Evolutionary conservation across 2,329 filamentous ascomycete species (phyloP), one percentile per base, ranked within the genome.

Genomic region (Fusarium foetens): DNA sequence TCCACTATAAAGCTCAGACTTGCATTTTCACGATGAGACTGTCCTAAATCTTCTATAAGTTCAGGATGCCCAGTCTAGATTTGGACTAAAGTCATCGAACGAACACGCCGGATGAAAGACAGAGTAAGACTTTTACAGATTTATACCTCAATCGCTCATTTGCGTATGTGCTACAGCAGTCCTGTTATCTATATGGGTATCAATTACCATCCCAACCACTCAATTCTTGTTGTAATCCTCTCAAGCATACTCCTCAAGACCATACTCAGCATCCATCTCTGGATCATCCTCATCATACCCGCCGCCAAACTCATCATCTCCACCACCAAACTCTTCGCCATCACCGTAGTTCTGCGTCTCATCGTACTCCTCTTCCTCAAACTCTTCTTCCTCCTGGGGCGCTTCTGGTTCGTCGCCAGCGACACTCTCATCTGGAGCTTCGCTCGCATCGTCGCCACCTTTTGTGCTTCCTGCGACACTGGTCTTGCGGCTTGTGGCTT

Each of bases 401-500:
- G 78, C 80, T 19, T 72, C 77, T 8, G 74, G 72, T 16, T 77
- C 77, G 2, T 81, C 81, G 1, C 81, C 80, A 2, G 79, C 82
- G 4, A 82, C 80, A 6, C 80, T 81, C 54, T 81, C 81, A 1
- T 79, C 81, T 0, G 79, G 77, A 13, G 76, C 79, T 12, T 82
- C 81, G 3, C 76, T 80, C 0, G 76, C 80, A 7, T 82, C 81
- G 14, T 82, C 80, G 0, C 71, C 81, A 11, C 80, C 81, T 17
- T 81, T 71, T 14, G 78, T 77, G 36, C 82, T 84, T 0, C 80
- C 81, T 2, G 79, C 81, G 38, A 80, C 66, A 45, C 81, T 83
- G 25, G 79, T 84, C 78, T 78, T 83, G 55, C 83, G 82, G 63
- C 86, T 88, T 41, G 84, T 87, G 1, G 84, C 84, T 17, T 84